Evolutionary conservation across 2,329 filamentous ascomycete species (phyloP).

Genomic region (Kalaharituber pfeilii): DNA sequence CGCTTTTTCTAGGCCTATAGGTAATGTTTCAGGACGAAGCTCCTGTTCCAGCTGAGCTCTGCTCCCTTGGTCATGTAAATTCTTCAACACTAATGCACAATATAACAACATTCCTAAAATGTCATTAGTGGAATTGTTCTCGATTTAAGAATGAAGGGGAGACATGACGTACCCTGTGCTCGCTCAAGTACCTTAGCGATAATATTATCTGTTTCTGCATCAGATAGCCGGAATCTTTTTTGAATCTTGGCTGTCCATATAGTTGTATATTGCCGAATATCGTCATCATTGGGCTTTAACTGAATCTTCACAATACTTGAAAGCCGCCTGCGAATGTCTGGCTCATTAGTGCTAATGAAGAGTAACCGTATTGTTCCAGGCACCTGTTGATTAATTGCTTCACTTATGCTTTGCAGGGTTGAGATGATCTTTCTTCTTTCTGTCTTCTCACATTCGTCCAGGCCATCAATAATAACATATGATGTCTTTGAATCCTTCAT

Average conservation of each 20-base stretch:
- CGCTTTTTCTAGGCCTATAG: slow-evolving; percentile 18
- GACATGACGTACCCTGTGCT: slow-evolving; percentile 16
- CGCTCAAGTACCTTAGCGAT: slow-evolving; percentile 15
- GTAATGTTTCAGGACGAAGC: slow-evolving; percentile 11
- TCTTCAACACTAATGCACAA: slow-evolving; percentile 24
- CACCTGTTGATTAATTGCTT: not conserved
- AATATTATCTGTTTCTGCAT: slow-evolving; percentile 14
- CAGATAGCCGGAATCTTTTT: slow-evolving; percentile 19
- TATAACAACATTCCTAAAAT: slow-evolving; percentile 26
- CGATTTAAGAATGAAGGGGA: not conserved
- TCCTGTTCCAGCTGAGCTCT: slow-evolving; percentile 17
- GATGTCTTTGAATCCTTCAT: slow-evolving; percentile 22
- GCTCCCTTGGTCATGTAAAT: slow-evolving; percentile 20
- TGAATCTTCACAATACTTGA: slow-evolving; percentile 18
- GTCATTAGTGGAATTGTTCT: not conserved
- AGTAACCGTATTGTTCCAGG: slow-evolving; percentile 23
- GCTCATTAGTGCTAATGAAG: slow-evolving; percentile 25
- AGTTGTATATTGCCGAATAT: slow-evolving; percentile 23
- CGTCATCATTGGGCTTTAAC: slow-evolving; percentile 22
- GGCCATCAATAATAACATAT: slow-evolving; percentile 32
- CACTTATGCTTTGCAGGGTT: slow-evolving; percentile 22
- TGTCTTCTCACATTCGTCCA: slow-evolving; percentile 29
- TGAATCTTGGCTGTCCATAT: slow-evolving; percentile 19
- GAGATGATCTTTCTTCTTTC: slow-evolving; percentile 24
- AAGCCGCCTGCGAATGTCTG: slow-evolving; percentile 23